phyloP scores from a whole-genome alignment of 805 yeast genomes.

The Candida methanosorbosa region DNA sequence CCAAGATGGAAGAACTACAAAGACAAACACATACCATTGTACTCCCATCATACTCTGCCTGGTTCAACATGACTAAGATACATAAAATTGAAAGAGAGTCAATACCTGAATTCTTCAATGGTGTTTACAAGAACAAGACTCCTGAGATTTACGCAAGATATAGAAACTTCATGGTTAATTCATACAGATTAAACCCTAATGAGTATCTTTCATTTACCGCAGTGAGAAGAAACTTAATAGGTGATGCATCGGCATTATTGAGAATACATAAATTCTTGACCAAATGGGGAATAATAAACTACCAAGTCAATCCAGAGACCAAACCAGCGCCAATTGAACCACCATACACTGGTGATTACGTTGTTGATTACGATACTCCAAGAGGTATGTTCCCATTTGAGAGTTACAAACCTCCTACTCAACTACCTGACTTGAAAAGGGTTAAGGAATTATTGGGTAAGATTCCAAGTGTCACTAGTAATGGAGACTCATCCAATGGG shows the following conservation, averaged over 20 bases:
- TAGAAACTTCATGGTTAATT: conserved; percentile 82
- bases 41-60: conserved; percentile 78
- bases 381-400: conserved; percentile 89
- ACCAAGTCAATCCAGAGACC: conserved; percentile 77
- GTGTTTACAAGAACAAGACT: conserved; percentile 57
- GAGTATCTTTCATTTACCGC: conserved; percentile 88
- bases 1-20: conserved; percentile 10
- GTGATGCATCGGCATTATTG: conserved; percentile 85
- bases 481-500: background rate
- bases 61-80: conserved; percentile 71
- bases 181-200: conserved; percentile 81
- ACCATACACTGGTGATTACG: conserved; percentile 69
- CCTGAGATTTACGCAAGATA: conserved; percentile 74
- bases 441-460: conserved; percentile 15
- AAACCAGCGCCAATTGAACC: conserved; percentile 64
- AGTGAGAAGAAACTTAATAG: conserved; percentile 80
- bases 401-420: conserved; percentile 60
- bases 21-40: conserved; percentile 76
- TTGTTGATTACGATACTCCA: conserved; percentile 79
- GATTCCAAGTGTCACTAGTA: background rate
- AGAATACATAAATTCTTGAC: conserved; percentile 76
- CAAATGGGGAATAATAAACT: conserved; percentile 90
- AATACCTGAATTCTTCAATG: conserved; percentile 78
- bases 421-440: conserved; percentile 26
- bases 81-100: conserved; percentile 77